Percentiles rank a stretch among this genome's conserved stretches.
Conservation (phyloP, 2,329 filamentous ascomycete species). For the Monilinia polystroma region DNA sequence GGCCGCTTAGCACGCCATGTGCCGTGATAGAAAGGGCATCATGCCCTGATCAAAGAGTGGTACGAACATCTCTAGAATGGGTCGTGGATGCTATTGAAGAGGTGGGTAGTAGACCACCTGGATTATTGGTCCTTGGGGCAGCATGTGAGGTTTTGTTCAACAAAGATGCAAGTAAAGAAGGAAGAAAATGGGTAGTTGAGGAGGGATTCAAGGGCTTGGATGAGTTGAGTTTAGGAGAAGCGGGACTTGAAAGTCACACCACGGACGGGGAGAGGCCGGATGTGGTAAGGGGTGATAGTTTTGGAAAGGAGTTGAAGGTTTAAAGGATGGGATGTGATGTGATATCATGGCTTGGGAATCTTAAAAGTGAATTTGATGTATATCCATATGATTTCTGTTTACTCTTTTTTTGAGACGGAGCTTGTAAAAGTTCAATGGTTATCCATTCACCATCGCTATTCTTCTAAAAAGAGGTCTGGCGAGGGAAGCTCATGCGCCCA, state of each 20-base stretch:
- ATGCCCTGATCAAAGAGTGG: constrained; percentile 90
- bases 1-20: constrained; percentile 79
- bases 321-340: background rate
- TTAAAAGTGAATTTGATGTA: background rate
- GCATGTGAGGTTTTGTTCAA: constrained; percentile 72
- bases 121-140: constrained; percentile 78
- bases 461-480: too few species aligned
- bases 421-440: too few species aligned
- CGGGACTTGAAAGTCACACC: constrained; percentile 29
- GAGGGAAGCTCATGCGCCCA: too few species aligned
- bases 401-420: too few species aligned
- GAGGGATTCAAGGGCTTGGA: constrained; percentile 81
- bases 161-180: constrained; percentile 51
- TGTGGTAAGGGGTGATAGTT: constrained; percentile 29
- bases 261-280: constrained; percentile 22
- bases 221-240: constrained; percentile 30
- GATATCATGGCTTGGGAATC: background rate
- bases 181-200: constrained; percentile 76
- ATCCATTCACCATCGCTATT: too few species aligned
- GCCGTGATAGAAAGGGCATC: constrained; percentile 92
- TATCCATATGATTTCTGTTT: background rate
- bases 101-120: constrained; percentile 85
- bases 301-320: constrained; percentile 30
- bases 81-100: constrained; percentile 82
- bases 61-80: constrained; percentile 77